Evolutionary conservation across 2,329 filamentous ascomycete species (phyloP), one percentile per base, ranked within the genome.

Genomic region (Calcarisporium arbuscula): DNA sequence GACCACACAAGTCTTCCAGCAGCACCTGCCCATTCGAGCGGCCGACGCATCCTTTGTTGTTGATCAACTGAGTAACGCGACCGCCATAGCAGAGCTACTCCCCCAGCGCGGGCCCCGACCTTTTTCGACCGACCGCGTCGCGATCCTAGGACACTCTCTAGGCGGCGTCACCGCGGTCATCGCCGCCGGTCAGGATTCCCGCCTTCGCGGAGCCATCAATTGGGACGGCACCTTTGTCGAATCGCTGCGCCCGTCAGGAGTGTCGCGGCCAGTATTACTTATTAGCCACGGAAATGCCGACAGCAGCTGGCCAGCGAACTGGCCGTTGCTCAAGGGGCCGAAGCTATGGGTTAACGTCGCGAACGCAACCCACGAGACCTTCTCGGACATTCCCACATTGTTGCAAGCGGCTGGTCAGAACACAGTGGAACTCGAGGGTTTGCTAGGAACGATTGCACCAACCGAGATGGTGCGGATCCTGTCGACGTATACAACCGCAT

Each of bases 81-180:
- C 28, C 2, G 20, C 36, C 1, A 16, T 42, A 2, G 32, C 33
- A 10, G 22, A 35, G 18, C 34, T 48, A n/a, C n/a, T n/a, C n/a
- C n/a, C n/a, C n/a, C n/a, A n/a, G n/a, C n/a, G n/a, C n/a, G n/a
- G n/a, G n/a, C n/a, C n/a, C n/a, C n/a, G n/a, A n/a, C n/a, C n/a
- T n/a, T n/a, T n/a, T n/a, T n/a, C 4, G 23, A 50, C 12, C 40
- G 41, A 11, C n/a, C 43, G 42, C 19, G 28, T 46, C 12, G 34
- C 39, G 25, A 49, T 58, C 16, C 58, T 55, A 28, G 62, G 63
- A 0, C 57, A 60, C 39, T 60, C 56, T 5, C 44, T 60, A 8
- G 58, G 58, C 12, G 57, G 57, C 4, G 55, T 57, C 3, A 50
- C 58, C 1, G 44, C 60, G 0, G 53, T 54, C 5, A 45, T 46